Evolutionary conservation across 371 early-diverging fungal species (phyloP), one percentile per base, ranked within the genome.

Genomic region (Fennellomyces sp.): DNA sequence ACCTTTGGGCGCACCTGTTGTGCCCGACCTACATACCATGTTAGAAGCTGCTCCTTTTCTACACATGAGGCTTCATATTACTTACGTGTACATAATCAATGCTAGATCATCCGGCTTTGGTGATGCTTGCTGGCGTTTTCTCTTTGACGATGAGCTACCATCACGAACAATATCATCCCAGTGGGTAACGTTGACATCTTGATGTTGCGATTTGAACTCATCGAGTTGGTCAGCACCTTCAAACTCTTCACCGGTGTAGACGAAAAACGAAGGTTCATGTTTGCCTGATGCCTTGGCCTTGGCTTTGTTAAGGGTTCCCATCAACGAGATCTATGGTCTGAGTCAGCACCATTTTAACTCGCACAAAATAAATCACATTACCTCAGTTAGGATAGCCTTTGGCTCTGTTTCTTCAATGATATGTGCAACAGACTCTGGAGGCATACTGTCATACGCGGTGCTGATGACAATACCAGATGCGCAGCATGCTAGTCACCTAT

Each of bases 391-490:
- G 27, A 94, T 72, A 8, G 84, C 82, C 30, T 87, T 84, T 38
- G 91, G 84, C 49, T 85, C 80, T 7, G 91, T 78, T 69, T 94
- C 89, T 55, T 89, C 84, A 41, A 88, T 68, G 13, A 88, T 87
- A 47, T 82, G 85, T 19, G 74, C 69, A 15, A 95, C 84, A 21
- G 91, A 88, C 33, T 91, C 91, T 21, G 90, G 87, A 23, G 94
- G 93, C 79, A 95, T 91, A 15, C 94, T 92, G 68, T 93, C 95
- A 73, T 95, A 94, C 10, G 93, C 94, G 10, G 96, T 95, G 29
- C 91, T 89, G 55, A 94, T 85, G 29, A 85, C 82, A 38, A 91
- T 70, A 21, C 82, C 84, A 63, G 91, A 86, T 3, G 78, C 65
- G 64, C 86, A 91, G 64, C 87, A 85, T 21, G 84, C 88, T 78